These are phyloP conservation scores for Pleurotus djamor DNA, from an alignment of 768 basidiomycete species.

Conservation along the genomic window DNA sequence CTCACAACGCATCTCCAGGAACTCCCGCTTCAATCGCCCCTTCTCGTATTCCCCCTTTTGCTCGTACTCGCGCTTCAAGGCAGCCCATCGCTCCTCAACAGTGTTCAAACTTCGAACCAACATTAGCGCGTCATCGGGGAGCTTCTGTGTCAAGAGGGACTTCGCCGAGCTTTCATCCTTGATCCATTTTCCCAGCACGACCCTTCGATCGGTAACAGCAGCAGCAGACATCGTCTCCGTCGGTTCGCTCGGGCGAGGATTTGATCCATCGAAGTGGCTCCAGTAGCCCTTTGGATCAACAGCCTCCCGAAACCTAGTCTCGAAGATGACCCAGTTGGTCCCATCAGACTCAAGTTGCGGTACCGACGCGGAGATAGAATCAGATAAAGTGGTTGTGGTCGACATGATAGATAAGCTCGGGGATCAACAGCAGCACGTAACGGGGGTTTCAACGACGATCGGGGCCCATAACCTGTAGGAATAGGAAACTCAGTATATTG, in stretches of 20 bases:
- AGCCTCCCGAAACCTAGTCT: slow-evolving; percentile 9
- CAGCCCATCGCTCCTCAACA: neutral
- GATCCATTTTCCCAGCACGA: neutral
- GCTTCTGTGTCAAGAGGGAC: neutral
- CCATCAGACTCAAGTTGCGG: slow-evolving; percentile 10
- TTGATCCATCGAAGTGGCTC: slow-evolving; percentile 13
- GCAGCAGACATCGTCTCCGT: neutral
- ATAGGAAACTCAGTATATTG: neutral
- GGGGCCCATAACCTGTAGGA: neutral
- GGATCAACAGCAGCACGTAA: neutral
- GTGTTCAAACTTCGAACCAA: neutral
- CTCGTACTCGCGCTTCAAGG: neutral
- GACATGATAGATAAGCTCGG: neutral
- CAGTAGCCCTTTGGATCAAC: slow-evolving; percentile 12
- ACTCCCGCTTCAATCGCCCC: neutral
- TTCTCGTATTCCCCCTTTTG: neutral
- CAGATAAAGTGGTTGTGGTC: neutral
- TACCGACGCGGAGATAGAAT: slow-evolving; percentile 5
- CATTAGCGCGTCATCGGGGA: neutral
- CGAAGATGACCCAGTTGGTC: slow-evolving; percentile 11
- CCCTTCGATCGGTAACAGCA: neutral
- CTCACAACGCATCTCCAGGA: neutral
- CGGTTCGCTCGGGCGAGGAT: neutral
- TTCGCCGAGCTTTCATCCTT: neutral
- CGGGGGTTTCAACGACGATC: neutral